Evolutionary conservation across 2,329 filamentous ascomycete genomes (phyloP), one percentile per base, ranked within the genome.

Genomic region (Gnomoniopsis sp.): DNA sequence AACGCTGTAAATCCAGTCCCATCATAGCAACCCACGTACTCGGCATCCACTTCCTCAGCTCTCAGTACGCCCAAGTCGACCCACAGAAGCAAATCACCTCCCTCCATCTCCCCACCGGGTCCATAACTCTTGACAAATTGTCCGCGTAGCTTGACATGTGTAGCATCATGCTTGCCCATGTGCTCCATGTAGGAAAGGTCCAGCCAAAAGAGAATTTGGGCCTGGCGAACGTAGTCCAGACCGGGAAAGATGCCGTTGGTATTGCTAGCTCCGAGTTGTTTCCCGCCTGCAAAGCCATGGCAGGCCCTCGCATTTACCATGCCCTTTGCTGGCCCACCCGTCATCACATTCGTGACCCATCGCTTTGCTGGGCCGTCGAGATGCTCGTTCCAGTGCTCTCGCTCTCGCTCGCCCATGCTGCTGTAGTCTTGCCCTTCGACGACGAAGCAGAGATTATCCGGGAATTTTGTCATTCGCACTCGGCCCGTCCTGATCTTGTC

Each of bases 21-120:
- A 19, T 51, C 49, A 21, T 51, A 51, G 49, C 49, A 51, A n/a
- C 49, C 49, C 17, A 51, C 49, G 30, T 51, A 51, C 49, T 51
- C 49, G 15, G 49, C 49, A 21, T 51, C 49, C 15, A 51, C 34
- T 17, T 51, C 49, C 10, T 51, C 30, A 26, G 49, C 30, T 23
- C 21, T 51, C 30, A 51, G 30, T 2, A 51, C 49, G 15, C 49
- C 49, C 8, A 36, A 19, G 30, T 51, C 49, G n/a, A 51, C 49
- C 49, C 49, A 51, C 21, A 51, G 30, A 14, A 51, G 49, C 49
- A 51, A 6, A 51, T 51, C 34, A 8, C 49, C 49, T 7, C 34
- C 30, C 34, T 36, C 49, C 49, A 51, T 51, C 30, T 41, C 30
- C 7, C 49, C 49, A 19, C 30, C 49, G 17, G 49, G 49, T 26